These are phyloP conservation scores for Xylariaceae sp. DNA, from an alignment of 2,329 filamentous ascomycete species.

Conservation along the genomic window DNA sequence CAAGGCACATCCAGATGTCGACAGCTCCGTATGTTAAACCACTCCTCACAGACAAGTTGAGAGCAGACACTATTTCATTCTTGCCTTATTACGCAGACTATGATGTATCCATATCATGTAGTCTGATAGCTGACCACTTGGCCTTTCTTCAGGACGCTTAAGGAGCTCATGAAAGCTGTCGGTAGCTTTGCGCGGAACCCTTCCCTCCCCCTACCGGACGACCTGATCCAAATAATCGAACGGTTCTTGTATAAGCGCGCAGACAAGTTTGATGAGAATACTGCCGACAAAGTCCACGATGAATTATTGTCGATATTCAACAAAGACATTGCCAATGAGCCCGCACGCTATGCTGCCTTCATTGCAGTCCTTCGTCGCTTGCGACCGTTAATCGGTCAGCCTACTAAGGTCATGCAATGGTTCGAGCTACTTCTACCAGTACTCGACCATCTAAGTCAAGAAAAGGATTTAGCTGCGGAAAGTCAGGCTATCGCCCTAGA, in stretches of 20 bases:
- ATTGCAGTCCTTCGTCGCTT: constrained; percentile 69
- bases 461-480: constrained; percentile 69
- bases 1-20: constrained; percentile 34
- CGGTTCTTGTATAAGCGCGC: constrained; percentile 71
- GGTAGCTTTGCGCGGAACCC: constrained; percentile 56
- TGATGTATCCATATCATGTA: neutral
- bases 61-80: neutral
- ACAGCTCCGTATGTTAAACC: constrained; percentile 38
- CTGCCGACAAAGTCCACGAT: constrained; percentile 74
- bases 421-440: constrained; percentile 69
- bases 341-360: constrained; percentile 68
- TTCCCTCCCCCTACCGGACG: constrained; percentile 68
- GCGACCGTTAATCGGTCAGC: constrained; percentile 66
- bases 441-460: constrained; percentile 60
- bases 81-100: neutral
- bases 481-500: constrained; percentile 68
- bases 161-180: constrained; percentile 66
- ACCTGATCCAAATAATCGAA: constrained; percentile 66
- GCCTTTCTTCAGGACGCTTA: constrained; percentile 54
- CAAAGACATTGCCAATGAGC: constrained; percentile 63
- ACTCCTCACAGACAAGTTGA: no score
- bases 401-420: constrained; percentile 71
- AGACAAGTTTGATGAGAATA: constrained; percentile 68
- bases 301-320: constrained; percentile 73
- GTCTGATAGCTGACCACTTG: constrained; percentile 25